These are phyloP conservation scores for Mallotus nudiflorus DNA, from an alignment of 345 rosid species.

Conservation along the genomic window DNA sequence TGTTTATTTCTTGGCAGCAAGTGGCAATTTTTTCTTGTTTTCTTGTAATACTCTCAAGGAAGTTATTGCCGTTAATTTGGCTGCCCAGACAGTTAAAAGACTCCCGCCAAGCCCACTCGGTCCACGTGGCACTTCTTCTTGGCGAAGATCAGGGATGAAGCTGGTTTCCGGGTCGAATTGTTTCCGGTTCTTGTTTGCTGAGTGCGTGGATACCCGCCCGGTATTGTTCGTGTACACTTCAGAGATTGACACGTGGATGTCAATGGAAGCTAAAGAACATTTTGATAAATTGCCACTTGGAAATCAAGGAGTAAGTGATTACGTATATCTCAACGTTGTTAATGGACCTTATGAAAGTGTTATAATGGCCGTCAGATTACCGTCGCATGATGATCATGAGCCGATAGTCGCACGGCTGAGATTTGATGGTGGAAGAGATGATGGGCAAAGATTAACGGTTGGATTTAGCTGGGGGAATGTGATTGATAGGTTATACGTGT, in stretches of 20 bases:
- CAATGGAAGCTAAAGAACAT: conserved; percentile 34
- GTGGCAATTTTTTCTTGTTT: conserved; percentile 58
- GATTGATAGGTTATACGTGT: conserved; percentile 40
- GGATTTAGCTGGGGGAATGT: conserved; percentile 26
- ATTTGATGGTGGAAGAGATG: conserved; percentile 17
- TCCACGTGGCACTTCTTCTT: conserved; percentile 76
- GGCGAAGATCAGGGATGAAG: conserved; percentile 82
- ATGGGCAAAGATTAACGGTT: conserved; percentile 13
- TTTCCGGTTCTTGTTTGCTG: conserved; percentile 67
- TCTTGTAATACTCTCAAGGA: conserved; percentile 55
- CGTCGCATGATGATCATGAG: conserved; percentile 6
- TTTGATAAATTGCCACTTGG: not conserved
- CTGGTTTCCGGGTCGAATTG: conserved; percentile 40
- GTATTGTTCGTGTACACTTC: conserved; percentile 52
- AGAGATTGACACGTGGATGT: conserved; percentile 46
- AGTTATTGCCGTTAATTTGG: conserved; percentile 57
- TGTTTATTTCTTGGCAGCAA: conserved; percentile 56
- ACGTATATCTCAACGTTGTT: conserved; percentile 43
- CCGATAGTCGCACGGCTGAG: conserved; percentile 48
- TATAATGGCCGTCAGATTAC: conserved; percentile 37
- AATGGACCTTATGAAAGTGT: conserved; percentile 50
- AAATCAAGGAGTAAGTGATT: conserved; percentile 5
- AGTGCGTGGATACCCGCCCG: conserved; percentile 53
- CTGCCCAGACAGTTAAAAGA: conserved; percentile 37
- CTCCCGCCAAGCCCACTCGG: conserved; percentile 73